phyloP scores from a whole-genome alignment of 805 yeast species.

The Kodamaea lidongshanica region DNA sequence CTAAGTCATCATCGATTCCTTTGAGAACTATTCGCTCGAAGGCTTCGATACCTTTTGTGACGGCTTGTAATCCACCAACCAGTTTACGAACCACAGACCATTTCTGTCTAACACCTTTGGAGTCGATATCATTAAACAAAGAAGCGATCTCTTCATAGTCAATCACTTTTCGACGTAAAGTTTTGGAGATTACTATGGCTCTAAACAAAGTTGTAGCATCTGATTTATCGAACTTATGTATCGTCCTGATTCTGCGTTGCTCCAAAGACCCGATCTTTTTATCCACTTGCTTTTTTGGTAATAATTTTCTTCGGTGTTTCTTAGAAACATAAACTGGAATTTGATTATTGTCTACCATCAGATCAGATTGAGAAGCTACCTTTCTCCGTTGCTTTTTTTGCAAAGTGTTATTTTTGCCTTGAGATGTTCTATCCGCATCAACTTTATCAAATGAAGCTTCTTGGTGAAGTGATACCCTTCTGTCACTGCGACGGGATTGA shows the following conservation, averaged over 20 bases:
- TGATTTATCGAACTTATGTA: slow-evolving; percentile 27
- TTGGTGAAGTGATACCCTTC: no score
- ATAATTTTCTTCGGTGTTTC: slow-evolving; percentile 14
- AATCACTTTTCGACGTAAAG: slow-evolving; percentile 50
- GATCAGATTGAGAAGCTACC: not conserved
- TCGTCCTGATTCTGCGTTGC: slow-evolving; percentile 5
- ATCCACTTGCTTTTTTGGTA: slow-evolving; percentile 8
- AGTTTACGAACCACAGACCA: slow-evolving; percentile 65
- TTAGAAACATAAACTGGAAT: slow-evolving; percentile 11
- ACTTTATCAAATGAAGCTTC: no score
- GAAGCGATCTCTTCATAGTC: slow-evolving; percentile 59
- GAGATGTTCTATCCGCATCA: no score
- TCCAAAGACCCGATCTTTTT: slow-evolving; percentile 2
- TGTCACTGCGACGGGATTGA: not conserved
- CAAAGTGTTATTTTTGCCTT: not conserved
- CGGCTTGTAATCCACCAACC: slow-evolving; percentile 44
- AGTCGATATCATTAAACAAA: slow-evolving; percentile 37
- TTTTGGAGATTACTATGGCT: slow-evolving; percentile 61
- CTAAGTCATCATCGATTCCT: slow-evolving; percentile 51
- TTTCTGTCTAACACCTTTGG: slow-evolving; percentile 47
- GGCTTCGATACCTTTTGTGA: slow-evolving; percentile 50
- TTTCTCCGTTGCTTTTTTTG: slow-evolving; percentile 7
- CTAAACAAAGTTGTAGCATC: slow-evolving; percentile 55
- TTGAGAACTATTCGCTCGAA: slow-evolving; percentile 64
- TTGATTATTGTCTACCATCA: slow-evolving; percentile 1